Conservation (phyloP, 257 asterid genomes). For the Mentha longifolia region DNA sequence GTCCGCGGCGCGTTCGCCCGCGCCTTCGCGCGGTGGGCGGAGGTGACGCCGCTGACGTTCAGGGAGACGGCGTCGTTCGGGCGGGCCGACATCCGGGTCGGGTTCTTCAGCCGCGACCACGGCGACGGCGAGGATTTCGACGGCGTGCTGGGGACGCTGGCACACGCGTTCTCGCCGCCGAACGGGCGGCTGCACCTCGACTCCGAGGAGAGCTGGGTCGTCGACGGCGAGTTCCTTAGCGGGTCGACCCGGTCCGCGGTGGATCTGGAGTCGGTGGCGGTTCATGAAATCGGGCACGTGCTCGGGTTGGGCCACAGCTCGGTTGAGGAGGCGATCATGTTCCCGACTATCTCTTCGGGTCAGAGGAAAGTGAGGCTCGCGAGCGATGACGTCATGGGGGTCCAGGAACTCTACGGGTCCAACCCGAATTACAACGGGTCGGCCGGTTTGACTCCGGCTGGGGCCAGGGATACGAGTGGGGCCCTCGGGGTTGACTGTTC, state of each 20-base stretch:
- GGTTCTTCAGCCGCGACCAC: constrained; percentile 73
- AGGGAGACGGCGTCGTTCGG: constrained; percentile 44
- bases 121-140: constrained; percentile 91
- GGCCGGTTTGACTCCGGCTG: constrained; percentile 36
- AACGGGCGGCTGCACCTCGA: constrained; percentile 73
- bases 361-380: constrained; percentile 68
- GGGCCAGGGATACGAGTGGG: constrained; percentile 50
- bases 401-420: constrained; percentile 76
- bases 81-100: constrained; percentile 67
- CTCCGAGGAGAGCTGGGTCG: constrained; percentile 81
- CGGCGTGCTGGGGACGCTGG: constrained; percentile 82
- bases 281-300: constrained; percentile 89
- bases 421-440: constrained; percentile 74
- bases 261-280: constrained; percentile 92
- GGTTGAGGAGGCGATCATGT: constrained; percentile 76
- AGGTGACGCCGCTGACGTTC: constrained; percentile 67
- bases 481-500: constrained; percentile 26
- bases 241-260: constrained; percentile 56
- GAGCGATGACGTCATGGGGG: constrained; percentile 61
- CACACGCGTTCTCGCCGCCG: constrained; percentile 94
- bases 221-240: constrained; percentile 53
- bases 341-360: constrained; percentile 65
- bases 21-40: constrained; percentile 87
- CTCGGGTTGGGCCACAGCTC: constrained; percentile 93
- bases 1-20: constrained; percentile 52